These are phyloP conservation scores for Ganoderma boninense DNA, from an alignment of 1,284 basidiomycete genomes.

Conservation along the genomic window DNA sequence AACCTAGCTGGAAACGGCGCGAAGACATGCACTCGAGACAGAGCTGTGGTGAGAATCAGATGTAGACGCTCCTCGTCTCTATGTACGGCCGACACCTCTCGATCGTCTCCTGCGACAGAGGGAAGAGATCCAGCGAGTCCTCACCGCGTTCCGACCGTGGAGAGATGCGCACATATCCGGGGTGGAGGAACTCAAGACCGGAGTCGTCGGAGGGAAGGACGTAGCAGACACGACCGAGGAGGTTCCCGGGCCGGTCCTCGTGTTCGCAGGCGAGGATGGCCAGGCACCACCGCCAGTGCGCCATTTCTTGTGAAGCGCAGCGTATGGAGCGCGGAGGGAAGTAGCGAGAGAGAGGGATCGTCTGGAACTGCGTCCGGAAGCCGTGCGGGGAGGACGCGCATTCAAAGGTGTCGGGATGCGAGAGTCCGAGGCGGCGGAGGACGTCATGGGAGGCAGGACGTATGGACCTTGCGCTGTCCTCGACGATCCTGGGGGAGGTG, in stretches of 20 bases:
- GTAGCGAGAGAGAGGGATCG: neutral
- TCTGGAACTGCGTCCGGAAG: neutral
- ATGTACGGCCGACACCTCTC: neutral
- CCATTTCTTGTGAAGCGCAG: neutral
- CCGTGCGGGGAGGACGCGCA: neutral
- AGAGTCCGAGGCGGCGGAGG: neutral
- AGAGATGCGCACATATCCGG: neutral
- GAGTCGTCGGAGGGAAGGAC: neutral
- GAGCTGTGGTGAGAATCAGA: neutral
- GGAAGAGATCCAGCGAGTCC: neutral
- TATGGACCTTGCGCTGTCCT: neutral
- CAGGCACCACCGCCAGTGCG: neutral
- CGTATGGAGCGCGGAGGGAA: neutral
- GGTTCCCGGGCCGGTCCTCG: neutral
- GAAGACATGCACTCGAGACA: too few relatives aligned
- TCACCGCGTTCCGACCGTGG: too few relatives aligned
- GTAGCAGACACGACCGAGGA: constrained; percentile 1
- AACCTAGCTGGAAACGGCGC: too few relatives aligned
- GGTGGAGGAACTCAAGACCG: neutral
- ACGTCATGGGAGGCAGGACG: neutral
- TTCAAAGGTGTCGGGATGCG: neutral
- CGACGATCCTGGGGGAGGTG: neutral
- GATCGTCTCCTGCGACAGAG: neutral
- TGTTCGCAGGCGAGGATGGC: constrained; percentile 1
- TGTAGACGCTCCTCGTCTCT: neutral